These are phyloP conservation scores for Phytophthora parvispora DNA, from an alignment of 352 stramenopile genomes.

Conservation along the genomic window DNA sequence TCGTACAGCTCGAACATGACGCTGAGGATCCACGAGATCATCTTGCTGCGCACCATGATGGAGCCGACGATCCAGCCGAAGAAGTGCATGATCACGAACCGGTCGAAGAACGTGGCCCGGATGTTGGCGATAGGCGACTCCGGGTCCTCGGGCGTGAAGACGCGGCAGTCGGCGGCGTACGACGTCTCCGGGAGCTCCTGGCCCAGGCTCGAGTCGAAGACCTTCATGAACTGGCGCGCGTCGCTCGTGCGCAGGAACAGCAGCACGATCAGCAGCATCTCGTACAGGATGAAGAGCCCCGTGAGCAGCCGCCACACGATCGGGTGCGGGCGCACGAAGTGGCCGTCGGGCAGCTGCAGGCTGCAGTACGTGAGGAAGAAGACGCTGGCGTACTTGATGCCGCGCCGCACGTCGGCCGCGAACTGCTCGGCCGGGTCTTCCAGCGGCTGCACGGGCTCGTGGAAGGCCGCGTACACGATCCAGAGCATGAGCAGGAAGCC, in stretches of 20 bases:
- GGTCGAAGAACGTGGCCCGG: conserved; percentile 84
- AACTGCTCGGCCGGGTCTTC: conserved; percentile 53
- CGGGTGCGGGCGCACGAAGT: conserved; percentile 91
- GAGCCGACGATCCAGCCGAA: conserved; percentile 91
- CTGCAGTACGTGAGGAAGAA: conserved; percentile 92
- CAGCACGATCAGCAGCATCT: conserved; percentile 92
- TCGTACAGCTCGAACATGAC: conserved; percentile 91
- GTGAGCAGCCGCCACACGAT: conserved; percentile 94
- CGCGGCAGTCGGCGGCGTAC: conserved; percentile 86
- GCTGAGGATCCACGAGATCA: conserved; percentile 86
- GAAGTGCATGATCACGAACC: conserved; percentile 94
- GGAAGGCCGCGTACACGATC: conserved; percentile 90
- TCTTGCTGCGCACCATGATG: conserved; percentile 88
- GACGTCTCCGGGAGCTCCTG: conserved; percentile 82
- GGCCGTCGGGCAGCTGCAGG: conserved; percentile 87
- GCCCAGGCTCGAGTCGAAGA: conserved; percentile 85
- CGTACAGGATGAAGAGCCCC: conserved; percentile 93
- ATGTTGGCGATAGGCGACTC: conserved; percentile 86
- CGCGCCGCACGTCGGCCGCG: conserved; percentile 70
- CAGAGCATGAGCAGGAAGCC: conserved; percentile 85
- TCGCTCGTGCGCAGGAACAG: conserved; percentile 87
- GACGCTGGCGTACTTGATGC: conserved; percentile 78
- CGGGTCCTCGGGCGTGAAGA: conserved; percentile 90
- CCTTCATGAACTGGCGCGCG: conserved; percentile 85
- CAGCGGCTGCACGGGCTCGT: conserved; percentile 48